Evolutionary conservation across 2,329 filamentous ascomycete species (phyloP), one percentile per base, ranked within the genome.

Genomic region (Ophiostoma perfectum): DNA sequence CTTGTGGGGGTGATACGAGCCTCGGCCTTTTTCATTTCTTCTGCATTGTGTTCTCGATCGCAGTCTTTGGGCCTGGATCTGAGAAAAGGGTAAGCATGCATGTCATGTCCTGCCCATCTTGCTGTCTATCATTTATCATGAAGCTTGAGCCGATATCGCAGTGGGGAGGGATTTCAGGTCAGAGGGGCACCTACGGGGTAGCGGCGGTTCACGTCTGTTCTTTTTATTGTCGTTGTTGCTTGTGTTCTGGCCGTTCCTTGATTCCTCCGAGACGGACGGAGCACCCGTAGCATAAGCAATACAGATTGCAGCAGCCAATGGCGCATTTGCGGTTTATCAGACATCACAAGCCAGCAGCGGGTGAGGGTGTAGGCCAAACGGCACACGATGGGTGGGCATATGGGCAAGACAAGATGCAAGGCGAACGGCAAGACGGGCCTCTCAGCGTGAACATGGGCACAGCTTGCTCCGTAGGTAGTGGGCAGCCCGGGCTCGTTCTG

Each of bases 251-350:
- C 11, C 9, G 36, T 60, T 55, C 49, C 49, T 55, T 55, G 49
- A 55, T 55, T 55, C n/a, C 49, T 55, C 49, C 49, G 49, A 55
- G n/a, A 39, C 27, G 55, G 55, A 60, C 11, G 27, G n/a, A 12
- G 8, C 39, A 12, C 27, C 12, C 6, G 39, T 60, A 16, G 36
- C 55, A 38, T 27, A 27, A 27, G 27, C 27, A 27, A 27, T 27
- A 2, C 27, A 27, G 27, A 27, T 27, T 27, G 27, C 27, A 60
- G 38, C 60, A 65, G 63, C 70, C 70, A 72, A 72, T 72, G 49
- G 55, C 67, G 41, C 58, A 27, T 45, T 52, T 3, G 45, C 41
- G 38, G 69, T 70, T 71, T 72, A 72, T 72, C 70, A 68, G 68
- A 62, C 52, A 41, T 38, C 3, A 62, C 36, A 38, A 16, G 55